Evolutionary conservation across 345 rosid genomes (phyloP), one percentile per base, ranked within the genome.

Genomic region (Linum lewisii): DNA sequence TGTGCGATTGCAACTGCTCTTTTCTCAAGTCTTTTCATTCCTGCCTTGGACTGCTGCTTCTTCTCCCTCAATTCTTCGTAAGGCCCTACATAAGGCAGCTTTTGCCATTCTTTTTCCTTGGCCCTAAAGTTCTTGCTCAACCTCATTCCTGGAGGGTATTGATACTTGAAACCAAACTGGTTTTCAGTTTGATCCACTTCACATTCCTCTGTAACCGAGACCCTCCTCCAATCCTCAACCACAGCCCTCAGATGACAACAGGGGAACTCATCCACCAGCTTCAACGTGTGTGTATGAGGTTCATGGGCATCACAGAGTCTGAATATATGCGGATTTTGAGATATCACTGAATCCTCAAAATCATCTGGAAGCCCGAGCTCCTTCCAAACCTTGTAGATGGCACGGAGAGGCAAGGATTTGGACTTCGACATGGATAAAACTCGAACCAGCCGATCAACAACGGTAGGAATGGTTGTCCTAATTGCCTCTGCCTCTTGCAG

Each of bases 281-380:
- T 73, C 77, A 86, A 69, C 62, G 72, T 65, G 57, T 93, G 95
- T 6, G 94, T 93, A 57, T 79, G 79, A 1, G 82, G 86, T 49
- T 93, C 94, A 69, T 77, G 54, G 14, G 75, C 97, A 62, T 75
- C 85, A 49, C 64, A 68, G n/a, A 79, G 83, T 62, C 5, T 69
- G 50, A 86, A 89, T 13, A 86, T 24, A 65, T 79, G 73, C 13
- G 78, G 63, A 75, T 86, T 84, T 53, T 36, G 59, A 19, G 70
- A 65, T 29, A 89, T 85, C 38, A 89, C 85, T 6, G 99, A 86
- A 63, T 84, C 90, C 73, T 93, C 99, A 65, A 89, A 89, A 52
- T 89, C 90, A 77, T 86, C 94, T 1, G 99, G 99, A 58, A 92
- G 88, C 6, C 95, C 91, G 54, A 86, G 77, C 57, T 93, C 97